Evolutionary conservation across 73 alveolate species (phyloP).

Genomic region (Paramecium bursaria): DNA sequence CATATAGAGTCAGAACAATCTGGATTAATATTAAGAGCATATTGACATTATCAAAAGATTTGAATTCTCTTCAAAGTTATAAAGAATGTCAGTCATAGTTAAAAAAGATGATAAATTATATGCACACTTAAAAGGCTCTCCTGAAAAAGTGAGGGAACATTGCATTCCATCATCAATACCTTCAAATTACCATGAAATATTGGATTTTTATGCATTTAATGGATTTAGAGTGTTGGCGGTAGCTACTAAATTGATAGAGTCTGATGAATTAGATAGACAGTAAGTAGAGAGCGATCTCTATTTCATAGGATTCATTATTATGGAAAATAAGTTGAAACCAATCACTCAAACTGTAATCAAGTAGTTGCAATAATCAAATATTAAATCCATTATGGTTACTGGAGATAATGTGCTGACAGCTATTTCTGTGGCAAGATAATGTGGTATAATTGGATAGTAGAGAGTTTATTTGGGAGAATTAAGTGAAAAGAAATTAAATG

Average conservation of each 20-base stretch:
- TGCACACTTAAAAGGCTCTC: conserved; percentile 85
- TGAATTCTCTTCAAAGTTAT: conserved; percentile 80
- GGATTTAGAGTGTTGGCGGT: conserved; percentile 91
- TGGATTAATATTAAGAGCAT: too few species aligned
- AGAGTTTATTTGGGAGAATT: conserved; percentile 69
- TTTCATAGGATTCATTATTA: conserved; percentile 91
- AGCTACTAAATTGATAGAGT: conserved; percentile 78
- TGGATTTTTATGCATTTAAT: conserved; percentile 82
- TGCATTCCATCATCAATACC: conserved; percentile 86
- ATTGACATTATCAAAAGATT: conserved; percentile 74
- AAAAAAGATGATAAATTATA: conserved; percentile 72
- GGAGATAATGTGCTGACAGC: conserved; percentile 92
- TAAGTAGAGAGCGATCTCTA: conserved; percentile 83
- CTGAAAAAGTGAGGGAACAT: conserved; percentile 84
- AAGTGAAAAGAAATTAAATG: conserved; percentile 48
- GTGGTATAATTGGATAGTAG: conserved; percentile 61
- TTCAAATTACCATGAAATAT: conserved; percentile 79
- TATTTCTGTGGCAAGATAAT: conserved; percentile 84
- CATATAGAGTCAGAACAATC: too few species aligned
- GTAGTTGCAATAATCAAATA: conserved; percentile 78
- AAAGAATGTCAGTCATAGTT: conserved; percentile 74
- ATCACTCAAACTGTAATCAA: conserved; percentile 81
- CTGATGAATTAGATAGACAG: conserved; percentile 78
- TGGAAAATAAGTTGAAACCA: conserved; percentile 94
- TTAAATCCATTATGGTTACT: conserved; percentile 90